Conservation (phyloP, 139 green algal species). For the Edaphochlamys debaryana region DNA sequence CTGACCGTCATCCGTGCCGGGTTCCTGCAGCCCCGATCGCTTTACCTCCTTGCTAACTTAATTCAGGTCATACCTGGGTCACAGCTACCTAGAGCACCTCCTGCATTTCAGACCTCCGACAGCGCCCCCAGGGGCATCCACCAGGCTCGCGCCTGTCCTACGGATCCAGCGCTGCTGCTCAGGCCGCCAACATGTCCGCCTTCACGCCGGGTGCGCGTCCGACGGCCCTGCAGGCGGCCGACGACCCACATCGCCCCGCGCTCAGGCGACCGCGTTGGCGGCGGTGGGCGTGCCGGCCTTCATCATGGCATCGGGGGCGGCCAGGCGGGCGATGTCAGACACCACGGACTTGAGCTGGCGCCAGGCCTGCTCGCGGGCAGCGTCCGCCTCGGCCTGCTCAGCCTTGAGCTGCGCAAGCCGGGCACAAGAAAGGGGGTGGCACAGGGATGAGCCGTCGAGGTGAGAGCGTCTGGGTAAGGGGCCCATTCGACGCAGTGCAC, state of each 20-base stretch:
- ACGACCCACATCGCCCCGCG: not conserved
- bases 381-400: constrained; percentile 48
- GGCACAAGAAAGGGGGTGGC: too few species aligned
- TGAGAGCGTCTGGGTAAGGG: not conserved
- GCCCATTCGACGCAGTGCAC: not conserved
- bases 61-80: too few species aligned
- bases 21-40: too few species aligned
- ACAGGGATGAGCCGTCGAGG: too few species aligned
- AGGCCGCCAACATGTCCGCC: too few species aligned
- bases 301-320: not conserved
- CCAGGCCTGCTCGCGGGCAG: constrained; percentile 46
- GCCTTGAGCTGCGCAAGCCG: constrained; percentile 24
- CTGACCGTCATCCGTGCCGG: too few species aligned
- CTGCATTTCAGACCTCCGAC: too few species aligned
- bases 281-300: constrained; percentile 4
- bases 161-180: too few species aligned
- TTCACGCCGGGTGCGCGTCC: not conserved
- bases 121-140: too few species aligned
- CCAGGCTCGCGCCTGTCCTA: too few species aligned
- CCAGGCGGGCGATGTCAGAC: constrained; percentile 30
- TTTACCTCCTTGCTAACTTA: too few species aligned
- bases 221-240: not conserved
- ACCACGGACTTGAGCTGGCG: constrained; percentile 40
- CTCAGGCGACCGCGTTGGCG: not conserved
- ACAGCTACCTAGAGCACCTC: too few species aligned